A percentile compares a stretch with the other conserved stretches of the same genome.
Conservation (phyloP, 257 asterid genomes). For the Jasminum sambac region DNA sequence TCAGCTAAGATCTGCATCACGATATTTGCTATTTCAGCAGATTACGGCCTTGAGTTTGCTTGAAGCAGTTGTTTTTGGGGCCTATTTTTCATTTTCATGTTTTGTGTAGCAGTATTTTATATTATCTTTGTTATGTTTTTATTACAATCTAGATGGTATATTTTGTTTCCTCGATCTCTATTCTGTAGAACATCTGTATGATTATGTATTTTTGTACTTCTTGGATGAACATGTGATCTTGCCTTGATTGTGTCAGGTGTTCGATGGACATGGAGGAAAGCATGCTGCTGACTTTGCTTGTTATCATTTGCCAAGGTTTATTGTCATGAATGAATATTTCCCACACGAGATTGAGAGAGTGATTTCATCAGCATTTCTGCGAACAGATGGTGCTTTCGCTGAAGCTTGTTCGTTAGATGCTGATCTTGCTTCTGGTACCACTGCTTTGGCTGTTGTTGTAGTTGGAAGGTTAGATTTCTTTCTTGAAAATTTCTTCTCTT, state of each 20-base stretch:
- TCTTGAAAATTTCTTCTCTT: not conserved
- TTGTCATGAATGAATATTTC: slow-evolving; percentile 67
- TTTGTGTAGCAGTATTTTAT: not conserved
- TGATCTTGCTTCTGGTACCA: slow-evolving; percentile 97
- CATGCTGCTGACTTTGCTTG: slow-evolving; percentile 96
- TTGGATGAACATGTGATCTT: not conserved
- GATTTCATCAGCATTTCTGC: slow-evolving; percentile 75
- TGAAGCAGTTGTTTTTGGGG: not conserved
- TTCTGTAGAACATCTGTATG: not conserved
- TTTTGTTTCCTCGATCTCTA: not conserved
- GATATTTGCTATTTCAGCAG: not conserved
- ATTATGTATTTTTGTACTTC: not conserved
- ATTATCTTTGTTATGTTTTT: not conserved
- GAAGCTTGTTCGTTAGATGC: slow-evolving; percentile 80
- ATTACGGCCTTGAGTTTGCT: not conserved
- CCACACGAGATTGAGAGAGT: slow-evolving; percentile 72
- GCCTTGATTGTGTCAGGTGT: slow-evolving; percentile 57
- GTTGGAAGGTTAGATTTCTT: slow-evolving; percentile 64
- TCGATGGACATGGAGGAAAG: slow-evolving; percentile 99
- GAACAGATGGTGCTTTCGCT: slow-evolving; percentile 86
- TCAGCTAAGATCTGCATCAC: not conserved
- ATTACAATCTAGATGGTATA: not conserved
- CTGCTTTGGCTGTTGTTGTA: slow-evolving; percentile 88
- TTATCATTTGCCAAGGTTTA: slow-evolving; percentile 76
- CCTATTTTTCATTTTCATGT: not conserved